Percentiles rank a stretch among this genome's conserved stretches.
These are phyloP conservation scores for Chrysoporthe austroafricana DNA, from an alignment of 2,329 filamentous ascomycete genomes.

Conservation along the genomic window DNA sequence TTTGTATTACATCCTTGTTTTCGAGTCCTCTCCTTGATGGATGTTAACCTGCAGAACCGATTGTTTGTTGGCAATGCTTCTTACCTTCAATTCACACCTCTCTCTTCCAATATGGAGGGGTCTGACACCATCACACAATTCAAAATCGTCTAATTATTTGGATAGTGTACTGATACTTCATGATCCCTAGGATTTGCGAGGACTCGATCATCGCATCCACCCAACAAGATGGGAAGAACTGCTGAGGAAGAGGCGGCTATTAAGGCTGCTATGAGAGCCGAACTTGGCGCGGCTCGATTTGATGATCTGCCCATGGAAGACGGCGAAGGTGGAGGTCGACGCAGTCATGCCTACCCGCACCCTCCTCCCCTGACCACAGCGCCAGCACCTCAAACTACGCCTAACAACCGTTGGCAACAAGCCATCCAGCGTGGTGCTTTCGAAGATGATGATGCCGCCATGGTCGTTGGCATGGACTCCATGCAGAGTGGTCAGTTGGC, in stretches of 20 bases:
- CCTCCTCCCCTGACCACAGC: background rate
- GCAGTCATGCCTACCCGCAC: background rate
- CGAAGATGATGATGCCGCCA: constrained; percentile 38
- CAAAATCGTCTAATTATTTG: background rate
- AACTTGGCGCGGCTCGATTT: constrained; percentile 36
- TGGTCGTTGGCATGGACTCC: constrained; percentile 34
- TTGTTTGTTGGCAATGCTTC: background rate
- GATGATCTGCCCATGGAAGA: constrained; percentile 35
- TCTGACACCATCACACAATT: background rate
- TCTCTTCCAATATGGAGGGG: background rate
- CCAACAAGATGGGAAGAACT: background rate
- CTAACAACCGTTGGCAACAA: constrained; percentile 7
- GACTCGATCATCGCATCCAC: background rate
- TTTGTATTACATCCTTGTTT: background rate
- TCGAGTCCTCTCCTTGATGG: background rate
- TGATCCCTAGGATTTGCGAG: background rate
- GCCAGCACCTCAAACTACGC: background rate
- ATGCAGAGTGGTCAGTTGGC: constrained; percentile 35
- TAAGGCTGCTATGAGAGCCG: constrained; percentile 27
- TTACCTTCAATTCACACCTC: background rate
- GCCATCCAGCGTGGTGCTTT: constrained; percentile 34
- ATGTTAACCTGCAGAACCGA: background rate
- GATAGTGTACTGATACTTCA: background rate
- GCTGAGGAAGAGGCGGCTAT: constrained; percentile 6
- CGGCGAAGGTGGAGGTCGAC: constrained; percentile 5